A percentile compares a stretch with the other conserved stretches of the same genome.
phyloP scores from a whole-genome alignment of 768 basidiomycete species.

The Hortiboletus campestris region DNA sequence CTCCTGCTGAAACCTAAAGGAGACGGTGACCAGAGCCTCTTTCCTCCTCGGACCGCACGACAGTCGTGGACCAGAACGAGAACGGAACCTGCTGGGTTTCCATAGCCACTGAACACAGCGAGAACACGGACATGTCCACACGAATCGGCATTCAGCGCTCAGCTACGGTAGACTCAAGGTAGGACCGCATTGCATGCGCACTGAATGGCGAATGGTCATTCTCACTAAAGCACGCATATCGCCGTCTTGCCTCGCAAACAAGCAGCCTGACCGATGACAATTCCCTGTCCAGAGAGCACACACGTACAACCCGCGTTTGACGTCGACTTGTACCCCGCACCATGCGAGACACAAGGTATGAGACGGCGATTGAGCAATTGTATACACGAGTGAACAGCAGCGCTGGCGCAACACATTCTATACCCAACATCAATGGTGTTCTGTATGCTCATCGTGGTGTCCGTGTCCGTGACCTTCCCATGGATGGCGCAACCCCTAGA shows the following conservation, averaged over 20 bases:
- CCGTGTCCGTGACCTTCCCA: constrained; percentile 63
- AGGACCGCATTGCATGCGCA: background rate
- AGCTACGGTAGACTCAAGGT: background rate
- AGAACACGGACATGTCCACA: background rate
- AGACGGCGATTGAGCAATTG: background rate
- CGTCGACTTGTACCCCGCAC: background rate
- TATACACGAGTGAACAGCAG: constrained; percentile 10
- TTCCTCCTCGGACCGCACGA: too few species aligned
- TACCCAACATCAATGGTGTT: constrained; percentile 36
- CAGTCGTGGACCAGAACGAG: background rate
- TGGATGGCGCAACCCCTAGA: constrained; percentile 58
- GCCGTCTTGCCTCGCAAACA: background rate
- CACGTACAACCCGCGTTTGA: background rate
- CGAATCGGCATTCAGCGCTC: background rate
- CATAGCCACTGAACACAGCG: background rate
- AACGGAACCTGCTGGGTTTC: background rate
- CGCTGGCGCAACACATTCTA: constrained; percentile 10
- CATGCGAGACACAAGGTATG: background rate
- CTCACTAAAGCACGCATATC: background rate
- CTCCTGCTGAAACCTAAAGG: background rate
- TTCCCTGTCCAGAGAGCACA: background rate
- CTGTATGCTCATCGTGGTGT: constrained; percentile 35
- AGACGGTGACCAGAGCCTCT: too few species aligned
- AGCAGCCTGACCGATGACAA: background rate
- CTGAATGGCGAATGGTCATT: background rate